phyloP scores from a whole-genome alignment of 345 rosid genomes.

The Pistacia integerrima region DNA sequence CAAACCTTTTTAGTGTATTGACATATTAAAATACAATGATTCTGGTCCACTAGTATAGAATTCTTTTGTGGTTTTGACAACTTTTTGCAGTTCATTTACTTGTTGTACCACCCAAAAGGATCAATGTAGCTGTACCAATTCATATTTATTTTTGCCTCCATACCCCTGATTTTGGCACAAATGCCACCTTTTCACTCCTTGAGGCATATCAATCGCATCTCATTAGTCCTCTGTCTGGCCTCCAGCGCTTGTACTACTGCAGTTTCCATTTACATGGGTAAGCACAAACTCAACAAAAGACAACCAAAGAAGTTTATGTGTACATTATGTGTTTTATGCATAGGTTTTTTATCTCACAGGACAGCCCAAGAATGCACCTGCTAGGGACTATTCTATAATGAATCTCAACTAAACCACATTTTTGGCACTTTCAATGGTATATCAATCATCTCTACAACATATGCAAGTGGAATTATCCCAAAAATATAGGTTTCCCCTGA shows the following conservation, averaged over 20 bases:
- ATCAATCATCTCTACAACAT: slow-evolving; percentile 52
- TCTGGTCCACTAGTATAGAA: too few relatives aligned
- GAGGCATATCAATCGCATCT: too few relatives aligned
- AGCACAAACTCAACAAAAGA: too few relatives aligned
- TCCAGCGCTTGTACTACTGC: too few relatives aligned
- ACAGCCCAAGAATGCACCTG: too few relatives aligned
- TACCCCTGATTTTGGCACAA: slow-evolving; percentile 18
- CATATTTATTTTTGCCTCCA: slow-evolving; percentile 41
- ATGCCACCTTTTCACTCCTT: too few relatives aligned
- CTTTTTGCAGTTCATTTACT: slow-evolving; percentile 47
- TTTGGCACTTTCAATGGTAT: slow-evolving; percentile 48
- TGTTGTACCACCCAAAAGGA: slow-evolving; percentile 40
- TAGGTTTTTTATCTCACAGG: too few relatives aligned
- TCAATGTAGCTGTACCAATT: slow-evolving; percentile 53
- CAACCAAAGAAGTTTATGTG: too few relatives aligned
- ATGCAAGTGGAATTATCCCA: slow-evolving; percentile 61
- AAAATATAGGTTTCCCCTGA: slow-evolving; percentile 52
- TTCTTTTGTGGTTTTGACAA: too few relatives aligned
- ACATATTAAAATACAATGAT: background rate
- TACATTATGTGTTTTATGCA: too few relatives aligned
- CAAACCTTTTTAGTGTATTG: background rate
- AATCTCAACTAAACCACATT: slow-evolving; percentile 29
- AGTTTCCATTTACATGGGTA: too few relatives aligned
- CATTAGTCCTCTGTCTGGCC: too few relatives aligned
- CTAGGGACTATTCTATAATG: slow-evolving; percentile 42